Conservation (phyloP, 2,329 filamentous ascomycete genomes). For the Herpotrichia juniperi region DNA sequence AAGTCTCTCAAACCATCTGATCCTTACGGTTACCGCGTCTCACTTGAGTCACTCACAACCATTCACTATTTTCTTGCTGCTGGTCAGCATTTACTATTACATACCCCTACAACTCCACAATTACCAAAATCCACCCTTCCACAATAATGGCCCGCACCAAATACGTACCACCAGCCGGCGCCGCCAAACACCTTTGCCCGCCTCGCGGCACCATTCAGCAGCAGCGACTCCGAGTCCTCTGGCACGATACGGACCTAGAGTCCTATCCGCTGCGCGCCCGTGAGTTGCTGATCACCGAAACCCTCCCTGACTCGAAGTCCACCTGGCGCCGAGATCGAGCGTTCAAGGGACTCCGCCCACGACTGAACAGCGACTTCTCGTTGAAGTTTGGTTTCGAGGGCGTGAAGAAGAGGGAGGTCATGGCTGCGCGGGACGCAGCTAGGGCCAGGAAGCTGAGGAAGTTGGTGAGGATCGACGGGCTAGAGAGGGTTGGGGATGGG, state of each 20-base stretch:
- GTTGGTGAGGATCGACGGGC: not conserved
- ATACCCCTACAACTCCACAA: not conserved
- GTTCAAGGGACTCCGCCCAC: not conserved
- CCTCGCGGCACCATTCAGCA: not conserved
- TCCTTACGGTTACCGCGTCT: not conserved
- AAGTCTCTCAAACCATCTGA: not conserved
- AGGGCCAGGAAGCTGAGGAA: conserved; percentile 1
- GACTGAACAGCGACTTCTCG: not conserved
- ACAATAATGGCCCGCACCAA: not conserved
- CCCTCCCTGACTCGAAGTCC: not conserved
- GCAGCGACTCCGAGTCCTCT: not conserved
- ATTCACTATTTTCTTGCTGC: not conserved
- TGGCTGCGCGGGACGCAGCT: not conserved
- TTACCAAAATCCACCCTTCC: not conserved
- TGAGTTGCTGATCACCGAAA: not conserved
- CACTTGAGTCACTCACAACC: not conserved
- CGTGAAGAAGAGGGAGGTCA: not conserved
- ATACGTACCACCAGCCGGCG: not conserved
- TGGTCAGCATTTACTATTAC: not conserved
- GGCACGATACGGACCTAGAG: not conserved
- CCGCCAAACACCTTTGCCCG: not conserved
- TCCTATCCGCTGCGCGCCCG: not conserved
- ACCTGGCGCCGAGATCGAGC: not conserved
- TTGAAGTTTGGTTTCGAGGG: not conserved
- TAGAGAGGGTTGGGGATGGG: not conserved